A percentile compares a stretch with the other conserved stretches of the same genome.
These are phyloP conservation scores for Artemisia argyi DNA, from an alignment of 129 eudicot genomes.

Conservation along the genomic window DNA sequence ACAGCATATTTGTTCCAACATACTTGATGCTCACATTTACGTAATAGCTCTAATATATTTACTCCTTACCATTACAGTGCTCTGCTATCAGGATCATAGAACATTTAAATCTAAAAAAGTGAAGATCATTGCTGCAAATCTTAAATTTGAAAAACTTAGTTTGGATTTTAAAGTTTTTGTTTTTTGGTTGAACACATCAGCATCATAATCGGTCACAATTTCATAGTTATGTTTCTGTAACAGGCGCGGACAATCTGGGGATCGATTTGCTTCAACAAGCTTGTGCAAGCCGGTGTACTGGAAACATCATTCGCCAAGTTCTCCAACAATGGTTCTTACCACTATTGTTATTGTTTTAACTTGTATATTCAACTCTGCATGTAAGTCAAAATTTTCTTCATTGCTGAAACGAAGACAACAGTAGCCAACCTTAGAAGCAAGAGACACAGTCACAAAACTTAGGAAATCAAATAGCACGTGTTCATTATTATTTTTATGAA, in stretches of 20 bases:
- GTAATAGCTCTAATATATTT: neutral
- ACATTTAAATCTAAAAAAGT: too few relatives aligned
- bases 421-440: too few relatives aligned
- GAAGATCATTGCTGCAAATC: too few relatives aligned
- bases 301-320: constrained; percentile 27
- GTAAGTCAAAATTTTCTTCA: constrained; percentile 6
- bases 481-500: constrained; percentile 18
- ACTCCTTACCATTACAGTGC: neutral
- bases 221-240: constrained; percentile 1
- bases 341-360: constrained; percentile 36
- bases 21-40: neutral
- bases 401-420: constrained; percentile 2
- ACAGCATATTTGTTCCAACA: neutral
- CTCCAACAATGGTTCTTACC: constrained; percentile 29
- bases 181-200: neutral
- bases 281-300: constrained; percentile 32
- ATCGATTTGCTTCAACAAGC: constrained; percentile 61
- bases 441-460: neutral
- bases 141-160: too few relatives aligned
- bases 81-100: too few relatives aligned
- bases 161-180: neutral
- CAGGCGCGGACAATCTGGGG: constrained; percentile 55
- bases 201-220: neutral
- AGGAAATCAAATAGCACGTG: constrained; percentile 7
- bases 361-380: constrained; percentile 27